Conservation (phyloP, 169 alveolate genomes). For the Theileria parva region DNA sequence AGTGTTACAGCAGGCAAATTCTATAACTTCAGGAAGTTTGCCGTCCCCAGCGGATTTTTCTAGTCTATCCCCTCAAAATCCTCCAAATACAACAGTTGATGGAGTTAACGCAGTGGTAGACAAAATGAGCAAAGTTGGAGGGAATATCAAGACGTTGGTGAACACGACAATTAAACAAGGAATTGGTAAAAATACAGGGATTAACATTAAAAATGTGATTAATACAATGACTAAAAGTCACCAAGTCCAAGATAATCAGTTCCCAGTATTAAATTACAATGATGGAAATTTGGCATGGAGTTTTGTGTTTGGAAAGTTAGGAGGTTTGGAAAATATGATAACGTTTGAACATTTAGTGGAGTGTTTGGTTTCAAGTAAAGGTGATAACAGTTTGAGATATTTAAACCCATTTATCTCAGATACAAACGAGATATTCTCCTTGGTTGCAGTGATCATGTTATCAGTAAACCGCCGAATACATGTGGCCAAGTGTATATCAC, state of each 20-base stretch:
- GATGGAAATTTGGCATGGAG: slow-evolving; percentile 57
- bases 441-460: slow-evolving; percentile 64
- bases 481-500: slow-evolving; percentile 56
- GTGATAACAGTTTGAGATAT: slow-evolving; percentile 31
- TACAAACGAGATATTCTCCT: slow-evolving; percentile 48
- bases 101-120: background rate
- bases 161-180: slow-evolving; percentile 6
- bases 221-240: background rate
- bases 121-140: slow-evolving; percentile 5
- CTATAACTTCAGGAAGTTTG: slow-evolving; percentile 20
- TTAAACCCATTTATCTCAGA: slow-evolving; percentile 54
- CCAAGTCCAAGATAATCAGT: background rate
- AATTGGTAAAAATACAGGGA: slow-evolving; percentile 7
- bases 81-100: background rate
- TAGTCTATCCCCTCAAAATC: no score
- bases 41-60: no score
- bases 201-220: slow-evolving; percentile 2
- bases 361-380: slow-evolving; percentile 61
- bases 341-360: slow-evolving; percentile 60
- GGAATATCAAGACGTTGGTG: background rate
- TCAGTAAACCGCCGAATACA: slow-evolving; percentile 60
- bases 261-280: slow-evolving; percentile 5
- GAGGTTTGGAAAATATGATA: slow-evolving; percentile 49
- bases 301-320: slow-evolving; percentile 59
- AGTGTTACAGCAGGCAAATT: slow-evolving; percentile 52